These are phyloP conservation scores for Phytophthora citricola DNA, from an alignment of 352 stramenopile genomes.

Conservation along the genomic window DNA sequence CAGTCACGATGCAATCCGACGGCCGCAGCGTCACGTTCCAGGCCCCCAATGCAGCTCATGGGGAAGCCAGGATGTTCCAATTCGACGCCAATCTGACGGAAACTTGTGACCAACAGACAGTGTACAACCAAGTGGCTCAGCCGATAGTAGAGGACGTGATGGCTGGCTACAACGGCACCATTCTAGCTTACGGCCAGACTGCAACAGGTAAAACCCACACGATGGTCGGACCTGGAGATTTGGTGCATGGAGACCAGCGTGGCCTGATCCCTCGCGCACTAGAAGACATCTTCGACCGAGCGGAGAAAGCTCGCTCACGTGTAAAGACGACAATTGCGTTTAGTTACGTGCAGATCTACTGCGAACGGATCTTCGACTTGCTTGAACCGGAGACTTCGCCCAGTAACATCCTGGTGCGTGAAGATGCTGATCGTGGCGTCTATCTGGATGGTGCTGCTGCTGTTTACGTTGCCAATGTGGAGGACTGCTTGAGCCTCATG, in stretches of 20 bases:
- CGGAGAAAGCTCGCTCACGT: slow-evolving; percentile 34
- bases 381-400: slow-evolving; percentile 49
- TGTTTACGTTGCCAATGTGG: slow-evolving; percentile 47
- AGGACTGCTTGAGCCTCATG: slow-evolving; percentile 59
- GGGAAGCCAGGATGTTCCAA: slow-evolving; percentile 51
- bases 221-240: slow-evolving; percentile 62
- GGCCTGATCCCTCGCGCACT: slow-evolving; percentile 71
- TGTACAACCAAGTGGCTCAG: slow-evolving; percentile 60
- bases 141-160: slow-evolving; percentile 71
- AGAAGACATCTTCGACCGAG: slow-evolving; percentile 61
- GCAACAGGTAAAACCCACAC: slow-evolving; percentile 75
- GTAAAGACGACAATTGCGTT: slow-evolving; percentile 58
- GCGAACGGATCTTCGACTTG: slow-evolving; percentile 79
- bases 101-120: slow-evolving; percentile 43
- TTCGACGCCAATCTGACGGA: slow-evolving; percentile 68
- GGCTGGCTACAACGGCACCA: slow-evolving; percentile 70
- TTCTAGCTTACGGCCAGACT: slow-evolving; percentile 76
- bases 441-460: slow-evolving; percentile 69
- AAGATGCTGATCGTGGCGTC: slow-evolving; percentile 67
- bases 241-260: slow-evolving; percentile 39
- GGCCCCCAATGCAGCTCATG: slow-evolving; percentile 24
- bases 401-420: slow-evolving; percentile 62
- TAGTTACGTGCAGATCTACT: slow-evolving; percentile 87
- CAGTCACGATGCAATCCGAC: slow-evolving; percentile 40
- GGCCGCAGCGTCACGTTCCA: slow-evolving; percentile 40